Evolutionary conservation across 2,329 filamentous ascomycete species (phyloP), one percentile per base, ranked within the genome.

Genomic region (Aspergillus viridinutans): DNA sequence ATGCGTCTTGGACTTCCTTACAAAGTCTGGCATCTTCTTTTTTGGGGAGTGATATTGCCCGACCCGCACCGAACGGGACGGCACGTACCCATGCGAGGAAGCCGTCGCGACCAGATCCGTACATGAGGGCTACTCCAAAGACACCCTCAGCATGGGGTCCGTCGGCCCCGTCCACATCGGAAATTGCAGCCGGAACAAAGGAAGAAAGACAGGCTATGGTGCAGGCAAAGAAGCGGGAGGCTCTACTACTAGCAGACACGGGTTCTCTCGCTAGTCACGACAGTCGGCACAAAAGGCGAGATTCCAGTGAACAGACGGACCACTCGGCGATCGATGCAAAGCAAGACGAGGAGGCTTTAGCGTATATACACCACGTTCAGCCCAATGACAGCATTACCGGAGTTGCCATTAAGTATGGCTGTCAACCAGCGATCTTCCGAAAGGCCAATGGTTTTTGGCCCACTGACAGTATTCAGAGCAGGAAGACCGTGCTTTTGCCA

Each of bases 371-470:
- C 74, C 86, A 89, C 66, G 90, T 97, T 20, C 83, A 87, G 65
- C 84, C 87, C 14, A 84, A 84, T 48, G 94, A 99, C 75, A 97
- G 92, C 1, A 86, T 97, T 64, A 92, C 92, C 1, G 93, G 94
- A 2, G 86, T 99, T 52, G 89, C 94, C 53, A 87, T 99, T 62
- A 90, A 88, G 66, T 99, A 95, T 74, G 88, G 90, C 66, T 97
- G 93, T 72, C 85, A 90, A 61, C 86, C 92, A 55, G 88, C 92
- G 50, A 83, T 89, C 1, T 87, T 99, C 63, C 84, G 90, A 57
- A 94, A 90, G 71, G 87, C 91, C 42, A 99, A 99, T 71, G 86
- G 94, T 10, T 86, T 99, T 68, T 99, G 94, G 94, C 90, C 92
- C 6, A 90, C 92, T 61, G 94, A 97, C 70, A 91, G 86, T 61